A percentile compares a stretch with the other conserved stretches of the same genome.
These are phyloP conservation scores for Candida tammaniensis DNA, from an alignment of 805 yeast species.

Conservation along the genomic window DNA sequence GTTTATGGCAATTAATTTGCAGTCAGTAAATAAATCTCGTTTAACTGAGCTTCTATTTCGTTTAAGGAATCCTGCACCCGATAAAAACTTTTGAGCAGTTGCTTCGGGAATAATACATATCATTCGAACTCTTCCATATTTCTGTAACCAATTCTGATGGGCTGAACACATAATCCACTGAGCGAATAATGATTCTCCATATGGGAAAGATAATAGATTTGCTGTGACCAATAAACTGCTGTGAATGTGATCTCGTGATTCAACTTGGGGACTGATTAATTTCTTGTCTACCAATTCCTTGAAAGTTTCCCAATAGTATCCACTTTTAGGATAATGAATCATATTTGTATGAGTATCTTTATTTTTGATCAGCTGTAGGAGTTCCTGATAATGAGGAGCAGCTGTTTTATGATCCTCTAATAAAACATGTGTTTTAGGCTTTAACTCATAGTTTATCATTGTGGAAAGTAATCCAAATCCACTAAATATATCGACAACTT, in stretches of 20 bases:
- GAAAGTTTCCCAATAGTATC: slow-evolving; percentile 69
- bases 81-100: slow-evolving; percentile 52
- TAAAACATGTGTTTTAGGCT: slow-evolving; percentile 63
- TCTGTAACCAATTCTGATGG: slow-evolving; percentile 70
- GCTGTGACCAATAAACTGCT: slow-evolving; percentile 57
- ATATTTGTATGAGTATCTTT: slow-evolving; percentile 22
- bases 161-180: slow-evolving; percentile 74
- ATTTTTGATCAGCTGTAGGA: slow-evolving; percentile 22
- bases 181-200: slow-evolving; percentile 66
- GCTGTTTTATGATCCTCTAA: slow-evolving; percentile 48
- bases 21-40: slow-evolving; percentile 60
- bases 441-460: slow-evolving; percentile 54
- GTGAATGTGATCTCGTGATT: slow-evolving; percentile 42
- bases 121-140: slow-evolving; percentile 71
- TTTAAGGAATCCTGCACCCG: slow-evolving; percentile 47
- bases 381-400: slow-evolving; percentile 25
- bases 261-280: slow-evolving; percentile 27
- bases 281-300: slow-evolving; percentile 45
- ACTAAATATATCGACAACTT: slow-evolving; percentile 59
- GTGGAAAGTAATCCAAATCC: slow-evolving; percentile 61
- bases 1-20: slow-evolving; percentile 51
- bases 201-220: slow-evolving; percentile 47
- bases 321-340: slow-evolving; percentile 40
- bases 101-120: slow-evolving; percentile 62
- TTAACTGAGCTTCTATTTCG: slow-evolving; percentile 66